Percentiles rank a stretch among this genome's conserved stretches.
These are phyloP conservation scores for Batkoa obscura DNA, from an alignment of 371 early-diverging fungal species.

Conservation along the genomic window DNA sequence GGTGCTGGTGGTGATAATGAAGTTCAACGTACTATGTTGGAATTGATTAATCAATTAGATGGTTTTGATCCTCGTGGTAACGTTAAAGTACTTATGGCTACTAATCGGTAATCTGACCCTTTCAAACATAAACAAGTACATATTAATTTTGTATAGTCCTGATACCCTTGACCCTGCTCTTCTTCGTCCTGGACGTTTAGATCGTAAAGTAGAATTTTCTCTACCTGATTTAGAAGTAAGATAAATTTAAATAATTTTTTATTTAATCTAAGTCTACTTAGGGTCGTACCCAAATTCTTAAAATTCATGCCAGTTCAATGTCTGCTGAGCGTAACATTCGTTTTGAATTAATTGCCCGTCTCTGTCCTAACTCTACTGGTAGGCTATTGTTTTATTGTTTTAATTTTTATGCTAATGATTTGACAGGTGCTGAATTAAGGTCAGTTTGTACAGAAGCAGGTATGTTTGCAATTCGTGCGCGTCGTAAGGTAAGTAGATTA, in stretches of 20 bases:
- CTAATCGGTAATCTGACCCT: slow-evolving; percentile 39
- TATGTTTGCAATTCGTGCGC: slow-evolving; percentile 99
- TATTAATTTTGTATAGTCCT: slow-evolving; percentile 38
- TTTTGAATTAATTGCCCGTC: slow-evolving; percentile 95
- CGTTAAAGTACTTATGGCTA: slow-evolving; percentile 99
- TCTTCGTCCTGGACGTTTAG: slow-evolving; percentile 97
- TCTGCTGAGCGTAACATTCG: slow-evolving; percentile 95
- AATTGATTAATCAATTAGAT: slow-evolving; percentile 99
- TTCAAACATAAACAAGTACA: too few relatives aligned
- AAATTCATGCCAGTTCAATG: slow-evolving; percentile 99
- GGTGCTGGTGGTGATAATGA: slow-evolving; percentile 98
- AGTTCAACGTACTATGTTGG: slow-evolving; percentile 99
- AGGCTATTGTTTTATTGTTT: slow-evolving; percentile 10
- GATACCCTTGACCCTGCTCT: slow-evolving; percentile 99
- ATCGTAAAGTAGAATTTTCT: slow-evolving; percentile 98
- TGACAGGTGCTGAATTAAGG: slow-evolving; percentile 69
- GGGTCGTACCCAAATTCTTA: slow-evolving; percentile 96
- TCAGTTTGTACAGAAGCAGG: slow-evolving; percentile 99
- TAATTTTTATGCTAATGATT: slow-evolving; percentile 12
- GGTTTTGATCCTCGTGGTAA: slow-evolving; percentile 99
- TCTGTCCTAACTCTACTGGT: slow-evolving; percentile 96
- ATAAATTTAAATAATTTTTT: too few relatives aligned
- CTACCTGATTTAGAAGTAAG: slow-evolving; percentile 82
- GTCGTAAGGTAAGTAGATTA: slow-evolving; percentile 62
- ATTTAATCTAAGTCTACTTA: slow-evolving; percentile 5